Base-by-base conservation (phyloP, 169 alveolate species). In the Eimeria sp. region DNA sequence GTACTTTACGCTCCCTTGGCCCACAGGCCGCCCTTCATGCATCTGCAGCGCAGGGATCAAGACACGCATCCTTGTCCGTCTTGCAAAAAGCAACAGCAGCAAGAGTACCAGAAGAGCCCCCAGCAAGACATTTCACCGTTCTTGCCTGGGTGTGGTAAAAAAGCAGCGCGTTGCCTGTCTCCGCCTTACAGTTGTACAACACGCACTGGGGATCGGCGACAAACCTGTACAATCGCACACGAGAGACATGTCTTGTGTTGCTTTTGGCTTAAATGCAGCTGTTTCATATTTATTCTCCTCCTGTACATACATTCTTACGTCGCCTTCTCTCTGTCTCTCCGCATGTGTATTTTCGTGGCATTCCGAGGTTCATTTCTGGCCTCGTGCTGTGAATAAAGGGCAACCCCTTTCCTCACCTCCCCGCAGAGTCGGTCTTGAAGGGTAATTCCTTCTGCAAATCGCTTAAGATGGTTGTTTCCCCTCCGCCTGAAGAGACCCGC, bases 1-100 rank as follows among this genome's bases (percentile, higher is more conserved):
- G 95, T 96, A 97, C 60, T 97, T 97, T 11, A 74, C 64, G n/a
- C 90, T 56, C 25, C 90, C 95, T 56, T 68, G 64, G 40, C 87
- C 98, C 85, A 82, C 97, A 23, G 97, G 97, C 90, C 95, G 88
- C 25, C 98, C 97, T 25, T 97, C 98, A n/a, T 97, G 98, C 97
- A 97, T 94, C 95, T 97, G 97, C 80, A 60, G 13, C n/a, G 43
- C 37, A 66, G 33, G 37, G 43, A 43, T 20, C 49, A 60, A 77
- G 30, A 40, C 33, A 66, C 43, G 23, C 40, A 66, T 1, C 40
- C 13, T 4, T 66, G 62, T 56, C 62, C 23, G 62, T 56, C 62
- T 20, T 23, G 60, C 46, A 76, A 37, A 43, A 60, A 76, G 30
- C 60, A 40, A 8, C 60, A 76, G 85, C 85, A 76, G 30, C 25